Conservation (phyloP, 2,329 filamentous ascomycete species). For the Talaromyces marneffei region DNA sequence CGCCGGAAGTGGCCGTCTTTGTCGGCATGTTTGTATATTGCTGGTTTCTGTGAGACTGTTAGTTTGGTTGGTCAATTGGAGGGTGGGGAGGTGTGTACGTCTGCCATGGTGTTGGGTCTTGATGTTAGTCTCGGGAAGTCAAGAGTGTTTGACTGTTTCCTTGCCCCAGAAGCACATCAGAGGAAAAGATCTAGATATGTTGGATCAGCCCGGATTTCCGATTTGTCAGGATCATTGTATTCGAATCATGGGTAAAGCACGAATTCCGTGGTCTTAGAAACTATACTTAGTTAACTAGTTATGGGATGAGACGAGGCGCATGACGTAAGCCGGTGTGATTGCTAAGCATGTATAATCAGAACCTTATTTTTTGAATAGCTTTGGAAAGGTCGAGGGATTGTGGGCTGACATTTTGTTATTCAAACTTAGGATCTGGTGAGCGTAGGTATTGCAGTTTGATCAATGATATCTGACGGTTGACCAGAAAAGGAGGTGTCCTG, state of each 20-base stretch:
- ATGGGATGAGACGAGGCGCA: neutral
- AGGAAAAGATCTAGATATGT: neutral
- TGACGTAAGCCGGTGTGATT: neutral
- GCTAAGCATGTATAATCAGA: neutral
- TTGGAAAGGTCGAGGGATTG: too few relatives aligned
- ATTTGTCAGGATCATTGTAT: neutral
- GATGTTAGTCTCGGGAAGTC: neutral
- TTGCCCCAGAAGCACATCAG: neutral
- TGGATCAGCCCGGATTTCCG: neutral
- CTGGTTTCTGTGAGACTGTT: neutral
- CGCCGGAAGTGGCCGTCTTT: slow-evolving; percentile 50
- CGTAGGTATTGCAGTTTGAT: neutral
- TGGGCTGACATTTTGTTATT: neutral
- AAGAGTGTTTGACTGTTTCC: neutral
- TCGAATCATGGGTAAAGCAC: neutral
- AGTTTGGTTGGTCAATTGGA: neutral
- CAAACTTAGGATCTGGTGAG: neutral
- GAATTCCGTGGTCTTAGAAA: neutral
- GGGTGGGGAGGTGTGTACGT: neutral
- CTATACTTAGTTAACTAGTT: too few relatives aligned
- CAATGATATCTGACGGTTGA: neutral
- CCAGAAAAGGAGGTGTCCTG: neutral
- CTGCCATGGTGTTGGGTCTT: neutral
- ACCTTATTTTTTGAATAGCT: neutral
- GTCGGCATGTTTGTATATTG: slow-evolving; percentile 25